Evolutionary conservation across 257 asterid genomes (phyloP).

Genomic region (Capsicum chinense): DNA sequence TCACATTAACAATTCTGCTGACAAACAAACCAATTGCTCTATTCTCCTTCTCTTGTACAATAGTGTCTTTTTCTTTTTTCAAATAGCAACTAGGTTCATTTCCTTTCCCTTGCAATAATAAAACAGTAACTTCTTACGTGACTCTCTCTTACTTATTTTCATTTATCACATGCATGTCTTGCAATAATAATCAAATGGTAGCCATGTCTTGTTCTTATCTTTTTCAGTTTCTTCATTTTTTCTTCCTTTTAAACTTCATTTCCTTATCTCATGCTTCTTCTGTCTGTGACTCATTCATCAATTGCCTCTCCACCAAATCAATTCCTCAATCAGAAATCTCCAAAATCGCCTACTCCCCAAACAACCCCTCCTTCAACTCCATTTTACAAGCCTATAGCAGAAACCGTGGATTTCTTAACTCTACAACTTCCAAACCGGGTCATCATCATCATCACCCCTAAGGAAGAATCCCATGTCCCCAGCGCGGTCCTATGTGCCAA

Average conservation of each 20-base stretch:
- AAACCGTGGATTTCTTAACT: conserved; percentile 36
- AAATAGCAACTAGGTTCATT: too few relatives aligned
- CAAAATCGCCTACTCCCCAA: conserved; percentile 35
- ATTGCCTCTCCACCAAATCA: conserved; percentile 34
- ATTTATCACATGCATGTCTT: too few relatives aligned
- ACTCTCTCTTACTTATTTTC: too few relatives aligned
- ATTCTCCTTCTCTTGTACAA: too few relatives aligned
- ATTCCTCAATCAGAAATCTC: conserved; percentile 20
- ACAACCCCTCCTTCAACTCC: conserved; percentile 31
- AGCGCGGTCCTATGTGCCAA: conserved; percentile 38
- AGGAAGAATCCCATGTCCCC: conserved; percentile 42
- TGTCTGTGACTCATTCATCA: conserved; percentile 28
- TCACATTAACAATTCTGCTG: too few relatives aligned
- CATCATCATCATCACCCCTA: conserved; percentile 44
- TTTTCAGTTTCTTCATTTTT: background rate
- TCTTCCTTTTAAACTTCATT: background rate
- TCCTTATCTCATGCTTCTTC: conserved; percentile 24
- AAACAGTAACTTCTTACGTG: too few relatives aligned
- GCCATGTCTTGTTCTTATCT: background rate
- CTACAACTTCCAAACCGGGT: conserved; percentile 41
- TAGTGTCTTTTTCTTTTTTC: too few relatives aligned
- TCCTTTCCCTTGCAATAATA: too few relatives aligned
- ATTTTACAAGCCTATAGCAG: conserved; percentile 25
- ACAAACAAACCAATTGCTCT: too few relatives aligned
- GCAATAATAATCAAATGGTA: too few relatives aligned